These are phyloP conservation scores for Boletus sp. DNA, from an alignment of 768 basidiomycete species.

Conservation along the genomic window DNA sequence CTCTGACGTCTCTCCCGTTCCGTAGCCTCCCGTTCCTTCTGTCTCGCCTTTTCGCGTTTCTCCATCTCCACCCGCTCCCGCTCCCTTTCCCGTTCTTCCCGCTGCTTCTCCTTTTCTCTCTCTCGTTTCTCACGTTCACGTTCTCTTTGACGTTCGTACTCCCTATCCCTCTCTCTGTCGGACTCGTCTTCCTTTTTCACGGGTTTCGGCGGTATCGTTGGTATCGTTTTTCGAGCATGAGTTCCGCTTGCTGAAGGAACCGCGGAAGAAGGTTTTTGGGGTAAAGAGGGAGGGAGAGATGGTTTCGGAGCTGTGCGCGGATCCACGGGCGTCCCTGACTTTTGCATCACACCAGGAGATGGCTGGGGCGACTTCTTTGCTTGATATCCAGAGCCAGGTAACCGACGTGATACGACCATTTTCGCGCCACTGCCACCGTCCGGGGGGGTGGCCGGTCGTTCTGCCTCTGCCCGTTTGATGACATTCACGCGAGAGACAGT, in stretches of 20 bases:
- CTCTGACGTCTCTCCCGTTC: slow-evolving; percentile 26
- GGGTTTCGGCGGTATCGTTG: slow-evolving; percentile 17
- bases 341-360: slow-evolving; percentile 18
- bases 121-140: slow-evolving; percentile 24
- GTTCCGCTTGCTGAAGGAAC: slow-evolving; percentile 21
- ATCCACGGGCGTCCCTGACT: slow-evolving; percentile 27
- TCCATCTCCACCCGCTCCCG: slow-evolving; percentile 17
- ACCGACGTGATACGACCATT: slow-evolving; percentile 28
- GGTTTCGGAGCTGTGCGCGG: slow-evolving; percentile 25
- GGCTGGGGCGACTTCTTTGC: slow-evolving; percentile 33
- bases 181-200: slow-evolving; percentile 27
- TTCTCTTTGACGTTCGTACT: slow-evolving; percentile 23
- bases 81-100: slow-evolving; percentile 22
- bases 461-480: slow-evolving; percentile 27
- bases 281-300: slow-evolving; percentile 30
- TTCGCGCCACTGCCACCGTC: slow-evolving; percentile 16
- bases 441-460: slow-evolving; percentile 20
- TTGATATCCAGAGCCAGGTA: slow-evolving; percentile 50
- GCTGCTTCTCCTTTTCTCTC: slow-evolving; percentile 22
- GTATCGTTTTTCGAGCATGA: slow-evolving; percentile 31
- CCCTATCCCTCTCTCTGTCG: slow-evolving; percentile 25
- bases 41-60: slow-evolving; percentile 20
- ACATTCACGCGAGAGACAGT: slow-evolving; percentile 31
- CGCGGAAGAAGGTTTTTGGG: slow-evolving; percentile 33
- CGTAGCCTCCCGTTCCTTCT: slow-evolving; percentile 19